Evolutionary conservation across 768 basidiomycete genomes (phyloP).

Genomic region (Kwoniella botswanensis): DNA sequence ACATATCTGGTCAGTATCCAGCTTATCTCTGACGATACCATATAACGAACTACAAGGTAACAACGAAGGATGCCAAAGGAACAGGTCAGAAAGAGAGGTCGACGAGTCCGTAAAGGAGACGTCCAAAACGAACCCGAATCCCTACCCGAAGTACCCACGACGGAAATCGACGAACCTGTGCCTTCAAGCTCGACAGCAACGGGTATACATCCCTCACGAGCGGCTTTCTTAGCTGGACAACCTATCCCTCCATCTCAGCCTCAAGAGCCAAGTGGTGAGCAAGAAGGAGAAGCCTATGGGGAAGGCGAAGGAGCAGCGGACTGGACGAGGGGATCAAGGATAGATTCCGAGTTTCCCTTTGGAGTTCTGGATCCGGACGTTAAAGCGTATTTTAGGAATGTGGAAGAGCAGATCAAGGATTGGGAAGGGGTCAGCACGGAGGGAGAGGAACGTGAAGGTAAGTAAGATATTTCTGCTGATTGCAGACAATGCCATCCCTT

Average conservation of each 20-base stretch:
- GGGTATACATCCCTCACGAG: conserved; percentile 48
- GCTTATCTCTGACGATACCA: too few species aligned
- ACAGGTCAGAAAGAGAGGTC: conserved; percentile 55
- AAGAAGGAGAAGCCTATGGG: neutral
- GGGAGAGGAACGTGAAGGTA: conserved; percentile 61
- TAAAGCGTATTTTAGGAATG: conserved; percentile 89
- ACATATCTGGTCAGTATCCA: too few species aligned
- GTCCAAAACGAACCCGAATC: conserved; percentile 3
- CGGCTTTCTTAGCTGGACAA: conserved; percentile 38
- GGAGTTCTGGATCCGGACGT: conserved; percentile 87
- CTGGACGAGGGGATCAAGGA: conserved; percentile 35
- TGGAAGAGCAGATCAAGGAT: conserved; percentile 82
- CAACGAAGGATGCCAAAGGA: conserved; percentile 53
- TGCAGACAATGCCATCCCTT: neutral
- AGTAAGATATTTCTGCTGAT: conserved; percentile 11
- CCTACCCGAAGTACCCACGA: conserved; percentile 1
- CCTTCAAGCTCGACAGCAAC: conserved; percentile 28
- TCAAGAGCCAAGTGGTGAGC: neutral
- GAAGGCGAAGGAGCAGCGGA: conserved; percentile 25
- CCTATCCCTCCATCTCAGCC: neutral
- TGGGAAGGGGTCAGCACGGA: conserved; percentile 67
- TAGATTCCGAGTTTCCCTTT: conserved; percentile 73
- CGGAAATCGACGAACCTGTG: conserved; percentile 25
- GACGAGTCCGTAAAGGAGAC: conserved; percentile 48
- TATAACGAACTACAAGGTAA: neutral